These are phyloP conservation scores for Anethum foeniculum DNA, from an alignment of 140 eudicot genomes.

Conservation along the genomic window DNA sequence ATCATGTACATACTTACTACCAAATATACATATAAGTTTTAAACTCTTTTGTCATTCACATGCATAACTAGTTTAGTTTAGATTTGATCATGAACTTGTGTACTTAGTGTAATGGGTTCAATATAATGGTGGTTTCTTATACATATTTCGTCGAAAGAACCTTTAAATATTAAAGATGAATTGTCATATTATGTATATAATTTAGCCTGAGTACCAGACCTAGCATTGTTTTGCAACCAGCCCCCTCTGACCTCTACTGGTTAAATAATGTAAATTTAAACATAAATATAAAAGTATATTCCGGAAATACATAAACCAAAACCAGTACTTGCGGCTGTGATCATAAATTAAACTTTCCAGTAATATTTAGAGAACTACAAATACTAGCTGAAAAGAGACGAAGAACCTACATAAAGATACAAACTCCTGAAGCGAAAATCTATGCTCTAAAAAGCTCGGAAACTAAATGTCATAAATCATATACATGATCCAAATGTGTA, in stretches of 20 bases:
- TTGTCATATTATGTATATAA: not conserved
- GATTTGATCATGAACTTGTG: not conserved
- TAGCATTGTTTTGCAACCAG: conserved; percentile 10
- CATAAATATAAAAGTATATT: conserved; percentile 7
- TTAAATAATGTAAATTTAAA: not conserved
- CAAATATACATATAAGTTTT: not conserved
- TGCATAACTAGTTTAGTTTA: not conserved
- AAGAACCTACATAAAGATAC: conserved; percentile 43
- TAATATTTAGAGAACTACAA: conserved; percentile 24
- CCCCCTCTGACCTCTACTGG: not conserved
- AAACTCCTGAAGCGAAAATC: conserved; percentile 34
- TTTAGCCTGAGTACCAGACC: not conserved
- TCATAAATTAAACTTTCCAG: conserved; percentile 23
- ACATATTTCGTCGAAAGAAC: not conserved
- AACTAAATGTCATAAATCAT: conserved; percentile 39
- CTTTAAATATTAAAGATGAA: not conserved
- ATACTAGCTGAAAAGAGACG: conserved; percentile 9
- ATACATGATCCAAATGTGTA: conserved; percentile 51
- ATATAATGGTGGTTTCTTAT: not conserved
- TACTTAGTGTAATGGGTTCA: too few relatives aligned
- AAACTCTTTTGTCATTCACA: not conserved
- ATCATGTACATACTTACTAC: too few relatives aligned
- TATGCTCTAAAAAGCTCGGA: conserved; percentile 28
- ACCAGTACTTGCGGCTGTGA: conserved; percentile 20
- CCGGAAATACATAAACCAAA: conserved; percentile 18